Conservation (phyloP, 352 stramenopile species). For the Phytophthora pluvialis region DNA sequence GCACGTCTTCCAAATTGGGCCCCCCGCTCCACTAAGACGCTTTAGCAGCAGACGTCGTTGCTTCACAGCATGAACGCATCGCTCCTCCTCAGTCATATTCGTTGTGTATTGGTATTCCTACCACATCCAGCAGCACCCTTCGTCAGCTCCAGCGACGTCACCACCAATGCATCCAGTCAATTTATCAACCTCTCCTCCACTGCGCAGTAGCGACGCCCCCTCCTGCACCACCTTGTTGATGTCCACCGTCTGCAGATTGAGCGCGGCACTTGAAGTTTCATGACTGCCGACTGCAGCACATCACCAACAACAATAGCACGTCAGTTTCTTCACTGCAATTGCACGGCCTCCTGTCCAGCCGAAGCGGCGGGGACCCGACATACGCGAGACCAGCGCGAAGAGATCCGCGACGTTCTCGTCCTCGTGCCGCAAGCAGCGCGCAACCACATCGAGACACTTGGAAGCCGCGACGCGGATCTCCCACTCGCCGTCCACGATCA, state of each 20-base stretch:
- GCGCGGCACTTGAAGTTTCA: slow-evolving; percentile 40
- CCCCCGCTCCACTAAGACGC: slow-evolving; percentile 60
- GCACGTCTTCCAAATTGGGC: slow-evolving; percentile 64
- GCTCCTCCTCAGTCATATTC: slow-evolving; percentile 63
- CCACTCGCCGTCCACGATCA: slow-evolving; percentile 67
- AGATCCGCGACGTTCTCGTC: slow-evolving; percentile 38
- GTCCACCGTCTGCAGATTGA: slow-evolving; percentile 68
- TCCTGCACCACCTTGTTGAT: slow-evolving; percentile 61
- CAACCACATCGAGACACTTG: slow-evolving; percentile 67
- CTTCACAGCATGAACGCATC: slow-evolving; percentile 52
- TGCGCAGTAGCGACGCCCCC: slow-evolving; percentile 72
- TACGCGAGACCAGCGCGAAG: slow-evolving; percentile 60
- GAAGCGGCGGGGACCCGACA: not conserved
- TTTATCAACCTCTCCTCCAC: slow-evolving; percentile 67
- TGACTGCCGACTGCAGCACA: slow-evolving; percentile 51
- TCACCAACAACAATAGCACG: not conserved
- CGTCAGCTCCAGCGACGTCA: not conserved
- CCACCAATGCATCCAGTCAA: not conserved
- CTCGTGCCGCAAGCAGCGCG: slow-evolving; percentile 42
- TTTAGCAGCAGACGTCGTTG: slow-evolving; percentile 73
- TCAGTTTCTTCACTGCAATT: slow-evolving; percentile 2
- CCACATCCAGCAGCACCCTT: not conserved
- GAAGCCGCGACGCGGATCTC: slow-evolving; percentile 76
- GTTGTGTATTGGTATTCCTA: slow-evolving; percentile 81
- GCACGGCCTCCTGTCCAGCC: not conserved